Conservation (phyloP, 2,329 filamentous ascomycete species). For the Fusarium camptoceras region DNA sequence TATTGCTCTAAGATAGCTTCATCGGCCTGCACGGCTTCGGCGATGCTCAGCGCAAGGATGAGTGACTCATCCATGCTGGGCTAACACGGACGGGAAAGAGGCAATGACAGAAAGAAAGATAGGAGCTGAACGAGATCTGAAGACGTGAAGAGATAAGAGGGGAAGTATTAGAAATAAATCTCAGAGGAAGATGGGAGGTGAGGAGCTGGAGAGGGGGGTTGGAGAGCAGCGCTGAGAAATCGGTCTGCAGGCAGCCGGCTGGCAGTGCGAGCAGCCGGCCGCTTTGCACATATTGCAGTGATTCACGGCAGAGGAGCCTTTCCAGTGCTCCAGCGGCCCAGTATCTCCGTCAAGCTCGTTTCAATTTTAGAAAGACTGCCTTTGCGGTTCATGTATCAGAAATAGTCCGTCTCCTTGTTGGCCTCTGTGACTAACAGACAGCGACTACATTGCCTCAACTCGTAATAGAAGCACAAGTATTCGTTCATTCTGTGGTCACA, state of each 20-base stretch:
- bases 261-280: too few species aligned
- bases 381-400: neutral
- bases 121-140: neutral
- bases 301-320: too few species aligned
- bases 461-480: neutral
- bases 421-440: neutral
- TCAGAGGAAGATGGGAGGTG: too few species aligned
- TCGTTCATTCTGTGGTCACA: neutral
- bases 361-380: accelerated
- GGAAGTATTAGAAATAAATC: neutral
- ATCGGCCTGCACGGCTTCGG: neutral
- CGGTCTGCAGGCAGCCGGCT: too few species aligned
- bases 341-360: too few species aligned
- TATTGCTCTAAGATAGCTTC: accelerated
- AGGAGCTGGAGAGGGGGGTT: too few species aligned
- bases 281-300: too few species aligned
- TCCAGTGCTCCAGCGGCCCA: too few species aligned
- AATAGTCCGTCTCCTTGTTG: neutral
- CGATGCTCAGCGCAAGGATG: neutral
- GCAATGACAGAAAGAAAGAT: neutral
- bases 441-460: neutral
- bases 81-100: neutral
- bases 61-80: neutral
- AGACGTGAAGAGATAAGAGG: neutral
- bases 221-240: too few species aligned